These are phyloP conservation scores for Neonectria ditissima DNA, from an alignment of 2,329 filamentous ascomycete species.

Conservation along the genomic window DNA sequence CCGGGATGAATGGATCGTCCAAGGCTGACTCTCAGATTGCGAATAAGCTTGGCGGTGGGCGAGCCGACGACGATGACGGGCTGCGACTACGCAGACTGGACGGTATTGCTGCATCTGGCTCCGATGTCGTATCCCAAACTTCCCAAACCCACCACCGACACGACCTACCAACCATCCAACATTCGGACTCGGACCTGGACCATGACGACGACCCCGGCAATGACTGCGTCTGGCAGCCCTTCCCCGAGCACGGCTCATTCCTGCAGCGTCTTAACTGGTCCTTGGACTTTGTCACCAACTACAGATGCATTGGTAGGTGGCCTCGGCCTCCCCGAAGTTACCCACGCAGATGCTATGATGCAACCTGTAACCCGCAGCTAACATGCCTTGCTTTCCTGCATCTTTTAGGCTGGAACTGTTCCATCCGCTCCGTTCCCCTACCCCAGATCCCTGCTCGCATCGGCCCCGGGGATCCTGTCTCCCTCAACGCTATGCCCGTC, in stretches of 20 bases:
- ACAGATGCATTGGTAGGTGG: conserved; percentile 64
- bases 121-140: neutral
- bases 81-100: conserved; percentile 36
- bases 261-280: conserved; percentile 66
- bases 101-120: neutral
- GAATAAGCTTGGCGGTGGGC: neutral
- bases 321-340: conserved; percentile 29
- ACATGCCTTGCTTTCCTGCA: neutral
- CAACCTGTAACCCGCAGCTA: conserved; percentile 6
- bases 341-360: neutral
- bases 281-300: conserved; percentile 64
- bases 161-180: neutral
- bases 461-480: conserved; percentile 51
- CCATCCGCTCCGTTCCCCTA: conserved; percentile 62
- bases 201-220: conserved; percentile 43
- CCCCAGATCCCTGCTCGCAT: conserved; percentile 54
- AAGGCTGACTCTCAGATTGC: neutral
- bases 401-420: conserved; percentile 67
- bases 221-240: conserved; percentile 72
- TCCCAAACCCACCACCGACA: neutral
- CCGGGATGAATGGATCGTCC: neutral
- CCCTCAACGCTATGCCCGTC: conserved; percentile 56
- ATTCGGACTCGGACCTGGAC: neutral
- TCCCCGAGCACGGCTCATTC: conserved; percentile 63
- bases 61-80: conserved; percentile 14